These are phyloP conservation scores for Hypseocharis bilobata DNA, from an alignment of 441 rosid genomes.

Conservation along the genomic window DNA sequence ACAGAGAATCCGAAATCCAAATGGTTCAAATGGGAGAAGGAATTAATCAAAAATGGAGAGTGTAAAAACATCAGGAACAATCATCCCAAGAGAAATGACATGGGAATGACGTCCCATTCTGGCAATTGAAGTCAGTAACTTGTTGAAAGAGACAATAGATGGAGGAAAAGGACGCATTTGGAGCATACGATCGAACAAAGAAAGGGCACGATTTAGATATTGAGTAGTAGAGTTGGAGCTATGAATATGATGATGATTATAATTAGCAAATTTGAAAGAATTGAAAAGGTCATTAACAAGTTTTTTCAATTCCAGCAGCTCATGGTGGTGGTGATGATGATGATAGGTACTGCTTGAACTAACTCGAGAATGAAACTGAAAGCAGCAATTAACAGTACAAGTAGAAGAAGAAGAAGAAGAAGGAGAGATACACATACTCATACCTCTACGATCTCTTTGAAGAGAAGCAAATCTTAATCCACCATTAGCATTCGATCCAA, in stretches of 20 bases:
- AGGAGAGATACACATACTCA: background rate
- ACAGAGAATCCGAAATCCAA: background rate
- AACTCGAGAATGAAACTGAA: background rate
- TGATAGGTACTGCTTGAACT: background rate
- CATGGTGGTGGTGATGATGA: too few species aligned
- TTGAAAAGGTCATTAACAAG: background rate
- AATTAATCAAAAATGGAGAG: background rate
- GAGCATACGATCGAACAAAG: background rate
- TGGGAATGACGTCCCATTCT: background rate
- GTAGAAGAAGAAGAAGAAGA: background rate
- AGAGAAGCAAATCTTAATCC: background rate
- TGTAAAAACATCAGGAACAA: background rate
- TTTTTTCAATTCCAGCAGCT: background rate
- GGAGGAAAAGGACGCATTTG: background rate
- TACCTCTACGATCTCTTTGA: background rate
- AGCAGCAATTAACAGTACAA: background rate
- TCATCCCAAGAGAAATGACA: background rate
- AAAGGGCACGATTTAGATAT: too few species aligned
- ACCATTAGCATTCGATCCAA: too few species aligned
- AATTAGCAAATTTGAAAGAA: background rate
- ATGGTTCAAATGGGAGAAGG: background rate
- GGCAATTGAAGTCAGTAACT: background rate
- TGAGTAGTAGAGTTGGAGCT: background rate
- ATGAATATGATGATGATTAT: background rate
- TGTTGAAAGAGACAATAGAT: background rate